Percentiles rank a stretch among this genome's conserved stretches.
phyloP scores from a whole-genome alignment of 495 filamentous ascomycete species.

The Penicillium diatomitis region DNA sequence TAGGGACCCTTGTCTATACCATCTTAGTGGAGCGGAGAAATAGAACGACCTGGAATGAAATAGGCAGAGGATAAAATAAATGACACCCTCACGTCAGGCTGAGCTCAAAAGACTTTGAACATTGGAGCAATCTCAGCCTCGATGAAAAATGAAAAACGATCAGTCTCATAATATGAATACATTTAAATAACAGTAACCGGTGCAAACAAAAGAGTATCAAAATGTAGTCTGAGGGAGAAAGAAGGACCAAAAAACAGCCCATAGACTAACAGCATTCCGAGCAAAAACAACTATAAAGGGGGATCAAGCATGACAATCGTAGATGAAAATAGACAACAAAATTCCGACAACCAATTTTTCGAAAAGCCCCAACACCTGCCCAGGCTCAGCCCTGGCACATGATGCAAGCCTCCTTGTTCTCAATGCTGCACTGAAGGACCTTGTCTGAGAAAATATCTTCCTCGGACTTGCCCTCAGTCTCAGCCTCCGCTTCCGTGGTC shows the following conservation, averaged over 20 bases:
- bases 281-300: background rate
- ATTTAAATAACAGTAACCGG: slow-evolving; percentile 11
- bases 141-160: slow-evolving; percentile 21
- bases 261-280: no score
- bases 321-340: background rate
- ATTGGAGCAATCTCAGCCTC: background rate
- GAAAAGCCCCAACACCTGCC: background rate
- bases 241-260: background rate
- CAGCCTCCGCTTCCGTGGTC: slow-evolving; percentile 56
- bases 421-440: slow-evolving; percentile 85
- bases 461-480: slow-evolving; percentile 39
- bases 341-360: slow-evolving; percentile 6
- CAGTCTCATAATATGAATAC: slow-evolving; percentile 36
- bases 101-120: background rate
- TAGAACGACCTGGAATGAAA: no score
- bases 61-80: background rate
- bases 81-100: background rate
- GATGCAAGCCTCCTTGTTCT: slow-evolving; percentile 79
- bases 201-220: background rate
- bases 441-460: slow-evolving; percentile 89
- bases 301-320: slow-evolving; percentile 17
- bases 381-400: slow-evolving; percentile 83
- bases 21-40: no score
- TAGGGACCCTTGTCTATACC: no score
- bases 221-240: background rate